phyloP scores from a whole-genome alignment of 768 basidiomycete species.

The Kwoniella dendrophila region DNA sequence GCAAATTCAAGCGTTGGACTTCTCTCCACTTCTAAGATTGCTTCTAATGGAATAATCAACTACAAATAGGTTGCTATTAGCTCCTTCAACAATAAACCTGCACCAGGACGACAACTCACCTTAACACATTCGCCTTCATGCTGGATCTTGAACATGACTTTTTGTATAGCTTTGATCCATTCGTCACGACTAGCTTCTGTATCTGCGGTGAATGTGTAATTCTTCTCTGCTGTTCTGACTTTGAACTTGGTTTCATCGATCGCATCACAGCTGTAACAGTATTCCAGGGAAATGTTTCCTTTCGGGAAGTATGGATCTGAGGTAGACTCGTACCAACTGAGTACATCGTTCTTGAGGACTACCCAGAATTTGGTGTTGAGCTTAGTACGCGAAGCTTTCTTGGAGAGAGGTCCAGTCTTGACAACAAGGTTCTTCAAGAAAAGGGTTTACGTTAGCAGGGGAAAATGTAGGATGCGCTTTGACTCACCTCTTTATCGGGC shows the following conservation, averaged over 20 bases:
- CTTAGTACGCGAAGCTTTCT: constrained; percentile 84
- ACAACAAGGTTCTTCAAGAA: constrained; percentile 76
- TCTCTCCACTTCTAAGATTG: constrained; percentile 83
- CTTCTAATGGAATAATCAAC: constrained; percentile 94
- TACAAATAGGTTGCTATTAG: constrained; percentile 37
- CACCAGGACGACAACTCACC: constrained; percentile 57
- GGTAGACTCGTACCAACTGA: constrained; percentile 96
- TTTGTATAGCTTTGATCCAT: constrained; percentile 93
- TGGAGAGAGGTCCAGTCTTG: constrained; percentile 86
- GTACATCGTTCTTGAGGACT: constrained; percentile 87
- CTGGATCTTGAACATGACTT: constrained; percentile 91
- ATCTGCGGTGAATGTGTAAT: constrained; percentile 53
- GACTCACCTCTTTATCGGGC: constrained; percentile 77
- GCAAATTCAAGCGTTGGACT: constrained; percentile 91
- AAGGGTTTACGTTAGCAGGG: background rate
- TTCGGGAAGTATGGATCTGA: constrained; percentile 97
- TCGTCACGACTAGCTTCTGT: constrained; percentile 51
- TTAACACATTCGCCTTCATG: constrained; percentile 96
- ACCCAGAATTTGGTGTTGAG: constrained; percentile 97
- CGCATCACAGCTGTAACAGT: constrained; percentile 85
- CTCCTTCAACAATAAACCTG: background rate
- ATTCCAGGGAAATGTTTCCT: constrained; percentile 92
- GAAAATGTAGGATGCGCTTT: background rate
- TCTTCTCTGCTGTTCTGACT: constrained; percentile 78
- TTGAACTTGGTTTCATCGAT: constrained; percentile 76